These are phyloP conservation scores for Backusella macrospora DNA, from an alignment of 192 early-diverging fungal genomes.

Conservation along the genomic window DNA sequence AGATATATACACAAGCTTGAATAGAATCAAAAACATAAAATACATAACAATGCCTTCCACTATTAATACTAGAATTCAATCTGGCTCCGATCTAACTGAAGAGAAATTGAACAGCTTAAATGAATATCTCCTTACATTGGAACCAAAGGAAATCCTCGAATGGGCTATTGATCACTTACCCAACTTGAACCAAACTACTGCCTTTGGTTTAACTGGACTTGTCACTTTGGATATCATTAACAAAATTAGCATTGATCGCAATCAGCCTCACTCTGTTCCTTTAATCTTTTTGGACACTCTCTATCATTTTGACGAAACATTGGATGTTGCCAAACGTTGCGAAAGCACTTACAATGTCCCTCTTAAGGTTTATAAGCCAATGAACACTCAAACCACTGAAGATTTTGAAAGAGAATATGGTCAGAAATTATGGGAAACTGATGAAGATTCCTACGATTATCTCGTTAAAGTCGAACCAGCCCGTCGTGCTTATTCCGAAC, in stretches of 20 bases:
- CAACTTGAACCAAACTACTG: conserved; percentile 88
- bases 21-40: conserved; percentile 3
- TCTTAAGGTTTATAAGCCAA: conserved; percentile 76
- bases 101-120: conserved; percentile 78
- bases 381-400: conserved; percentile 54
- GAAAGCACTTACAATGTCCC: conserved; percentile 70
- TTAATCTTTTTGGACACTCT: conserved; percentile 95
- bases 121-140: conserved; percentile 64
- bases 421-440: conserved; percentile 79
- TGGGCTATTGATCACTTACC: conserved; percentile 86
- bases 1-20: conserved; percentile 16
- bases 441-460: conserved; percentile 85
- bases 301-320: conserved; percentile 93
- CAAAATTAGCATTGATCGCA: conserved; percentile 60
- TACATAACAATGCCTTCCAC: conserved; percentile 36
- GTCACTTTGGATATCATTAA: conserved; percentile 86
- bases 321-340: conserved; percentile 73
- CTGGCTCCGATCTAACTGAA: conserved; percentile 48
- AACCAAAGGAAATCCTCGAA: conserved; percentile 79
- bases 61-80: conserved; percentile 28
- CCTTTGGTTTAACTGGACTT: conserved; percentile 91
- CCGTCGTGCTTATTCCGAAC: conserved; percentile 79
- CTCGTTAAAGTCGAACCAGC: conserved; percentile 94
- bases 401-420: conserved; percentile 80
- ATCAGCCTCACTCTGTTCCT: conserved; percentile 62